Conservation (phyloP, 2,329 filamentous ascomycete genomes). For the Xylariaceae sp. region DNA sequence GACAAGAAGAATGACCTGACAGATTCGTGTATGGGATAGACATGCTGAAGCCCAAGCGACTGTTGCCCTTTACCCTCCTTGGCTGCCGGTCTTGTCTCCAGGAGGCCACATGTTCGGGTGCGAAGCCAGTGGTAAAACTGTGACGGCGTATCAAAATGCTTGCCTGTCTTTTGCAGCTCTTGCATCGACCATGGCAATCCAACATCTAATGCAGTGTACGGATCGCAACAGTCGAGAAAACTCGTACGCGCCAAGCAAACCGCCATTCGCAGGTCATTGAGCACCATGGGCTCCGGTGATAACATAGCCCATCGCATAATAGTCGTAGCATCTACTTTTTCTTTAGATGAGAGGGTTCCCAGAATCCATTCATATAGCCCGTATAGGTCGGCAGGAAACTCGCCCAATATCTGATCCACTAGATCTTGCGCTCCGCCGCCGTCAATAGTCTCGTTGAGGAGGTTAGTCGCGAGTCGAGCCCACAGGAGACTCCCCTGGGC, state of each 20-base stretch:
- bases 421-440: slow-evolving; percentile 4
- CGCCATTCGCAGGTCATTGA: slow-evolving; percentile 26
- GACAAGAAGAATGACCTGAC: slow-evolving; percentile 26
- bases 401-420: slow-evolving; percentile 6
- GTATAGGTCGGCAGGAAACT: slow-evolving; percentile 17
- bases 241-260: slow-evolving; percentile 20
- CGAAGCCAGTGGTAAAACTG: slow-evolving; percentile 26
- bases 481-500: slow-evolving; percentile 23
- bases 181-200: slow-evolving; percentile 26
- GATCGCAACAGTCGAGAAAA: slow-evolving; percentile 7
- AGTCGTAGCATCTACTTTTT: slow-evolving; percentile 19
- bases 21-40: slow-evolving; percentile 22
- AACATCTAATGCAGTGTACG: slow-evolving; percentile 13
- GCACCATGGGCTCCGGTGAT: slow-evolving; percentile 21
- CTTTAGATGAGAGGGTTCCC: slow-evolving; percentile 13
- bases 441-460: slow-evolving; percentile 19
- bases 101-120: slow-evolving; percentile 20
- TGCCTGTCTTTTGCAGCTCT: slow-evolving; percentile 27
- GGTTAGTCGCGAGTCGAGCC: slow-evolving; percentile 24
- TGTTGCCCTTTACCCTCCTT: slow-evolving; percentile 7
- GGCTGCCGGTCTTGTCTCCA: slow-evolving; percentile 8
- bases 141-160: slow-evolving; percentile 27
- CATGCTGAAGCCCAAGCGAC: slow-evolving; percentile 25
- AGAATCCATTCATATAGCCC: slow-evolving; percentile 21
- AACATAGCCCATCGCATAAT: slow-evolving; percentile 30